These are phyloP conservation scores for Arachnomyces sp. DNA, from an alignment of 2,329 filamentous ascomycete genomes.

Conservation along the genomic window DNA sequence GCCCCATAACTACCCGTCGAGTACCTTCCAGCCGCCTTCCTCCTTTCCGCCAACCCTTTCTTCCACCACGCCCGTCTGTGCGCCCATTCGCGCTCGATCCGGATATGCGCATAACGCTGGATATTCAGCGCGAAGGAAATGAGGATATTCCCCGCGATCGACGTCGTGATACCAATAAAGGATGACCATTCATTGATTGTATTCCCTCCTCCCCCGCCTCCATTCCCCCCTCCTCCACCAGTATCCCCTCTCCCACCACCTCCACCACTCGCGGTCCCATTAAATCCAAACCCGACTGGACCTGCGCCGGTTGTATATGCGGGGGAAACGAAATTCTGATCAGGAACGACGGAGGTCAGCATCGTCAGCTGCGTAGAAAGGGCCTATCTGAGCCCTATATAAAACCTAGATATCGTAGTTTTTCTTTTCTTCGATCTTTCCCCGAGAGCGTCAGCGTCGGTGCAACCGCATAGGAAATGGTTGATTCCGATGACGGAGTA, in stretches of 20 bases:
- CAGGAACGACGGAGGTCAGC: too few species aligned
- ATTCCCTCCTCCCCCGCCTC: constrained; percentile 12
- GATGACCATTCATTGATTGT: constrained; percentile 63
- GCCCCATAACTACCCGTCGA: constrained; percentile 38
- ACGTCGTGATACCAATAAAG: constrained; percentile 87
- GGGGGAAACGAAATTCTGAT: too few species aligned
- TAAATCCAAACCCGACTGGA: too few species aligned
- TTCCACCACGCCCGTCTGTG: constrained; percentile 50
- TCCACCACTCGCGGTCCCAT: too few species aligned
- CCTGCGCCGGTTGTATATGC: not conserved
- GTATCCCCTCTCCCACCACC: too few species aligned
- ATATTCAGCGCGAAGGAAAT: constrained; percentile 95
- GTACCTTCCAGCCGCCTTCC: not conserved
- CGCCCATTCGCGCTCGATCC: constrained; percentile 63
- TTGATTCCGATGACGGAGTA: too few species aligned
- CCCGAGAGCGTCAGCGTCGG: not conserved
- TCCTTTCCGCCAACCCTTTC: constrained; percentile 24
- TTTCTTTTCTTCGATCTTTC: too few species aligned
- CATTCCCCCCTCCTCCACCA: constrained; percentile 6
- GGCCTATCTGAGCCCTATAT: too few species aligned
- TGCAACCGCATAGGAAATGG: not conserved
- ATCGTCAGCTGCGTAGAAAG: too few species aligned
- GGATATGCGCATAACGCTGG: constrained; percentile 89
- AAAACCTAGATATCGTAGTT: too few species aligned
- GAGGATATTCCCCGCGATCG: constrained; percentile 84